Percentiles rank a stretch among this genome's conserved stretches.
Evolutionary conservation across 2,329 filamentous ascomycete genomes (phyloP).

Genomic region (Claviceps pazoutovae): DNA sequence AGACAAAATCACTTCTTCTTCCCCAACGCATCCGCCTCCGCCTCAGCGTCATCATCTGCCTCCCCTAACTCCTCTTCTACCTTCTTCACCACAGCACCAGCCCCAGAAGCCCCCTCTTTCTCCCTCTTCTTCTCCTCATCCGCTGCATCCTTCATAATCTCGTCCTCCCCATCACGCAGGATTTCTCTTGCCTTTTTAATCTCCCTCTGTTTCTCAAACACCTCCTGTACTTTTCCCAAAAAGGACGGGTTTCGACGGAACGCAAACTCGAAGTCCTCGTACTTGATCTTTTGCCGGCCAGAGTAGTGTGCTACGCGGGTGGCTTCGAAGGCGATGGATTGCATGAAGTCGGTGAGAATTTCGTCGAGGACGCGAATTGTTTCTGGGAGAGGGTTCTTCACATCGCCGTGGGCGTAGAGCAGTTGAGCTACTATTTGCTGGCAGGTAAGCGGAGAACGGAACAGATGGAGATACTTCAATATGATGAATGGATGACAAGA

Average conservation of each 20-base stretch:
- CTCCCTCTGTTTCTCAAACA: conserved; percentile 76
- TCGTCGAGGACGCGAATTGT: conserved; percentile 84
- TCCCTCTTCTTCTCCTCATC: conserved; percentile 27
- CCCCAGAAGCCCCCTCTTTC: conserved; percentile 10
- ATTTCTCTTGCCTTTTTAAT: conserved; percentile 73
- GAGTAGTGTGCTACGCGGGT: conserved; percentile 74
- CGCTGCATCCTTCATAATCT: conserved; percentile 39
- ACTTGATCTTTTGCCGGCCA: conserved; percentile 90
- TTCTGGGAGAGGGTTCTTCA: conserved; percentile 61
- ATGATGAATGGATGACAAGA: not conserved
- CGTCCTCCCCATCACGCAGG: conserved; percentile 52
- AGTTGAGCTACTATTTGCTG: conserved; percentile 48
- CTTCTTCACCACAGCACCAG: conserved; percentile 6
- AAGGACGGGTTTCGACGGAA: conserved; percentile 74
- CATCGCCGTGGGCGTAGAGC: conserved; percentile 70
- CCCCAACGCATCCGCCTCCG: conserved; percentile 25
- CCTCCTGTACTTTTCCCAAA: conserved; percentile 77
- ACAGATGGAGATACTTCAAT: not conserved
- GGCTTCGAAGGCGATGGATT: conserved; percentile 83
- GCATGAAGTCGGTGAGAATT: conserved; percentile 92
- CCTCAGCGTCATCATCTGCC: conserved; percentile 35
- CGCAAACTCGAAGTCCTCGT: conserved; percentile 94
- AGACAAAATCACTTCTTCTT: conserved; percentile 20
- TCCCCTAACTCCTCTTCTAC: conserved; percentile 39
- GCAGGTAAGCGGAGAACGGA: not conserved